Conservation (phyloP, 305 asterid genomes). For the Fraxinus platypoda region DNA sequence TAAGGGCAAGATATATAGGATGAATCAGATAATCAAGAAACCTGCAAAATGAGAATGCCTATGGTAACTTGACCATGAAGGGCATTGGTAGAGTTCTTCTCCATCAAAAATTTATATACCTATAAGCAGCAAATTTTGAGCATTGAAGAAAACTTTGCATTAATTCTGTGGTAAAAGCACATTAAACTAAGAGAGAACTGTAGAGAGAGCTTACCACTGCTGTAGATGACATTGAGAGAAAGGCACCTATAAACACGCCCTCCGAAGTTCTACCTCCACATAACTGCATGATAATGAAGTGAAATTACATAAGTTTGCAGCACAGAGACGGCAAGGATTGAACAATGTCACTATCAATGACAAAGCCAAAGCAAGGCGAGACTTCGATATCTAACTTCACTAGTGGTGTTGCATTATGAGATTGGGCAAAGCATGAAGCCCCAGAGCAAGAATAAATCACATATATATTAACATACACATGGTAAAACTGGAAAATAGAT, state of each 20-base stretch:
- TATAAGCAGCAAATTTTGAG: conserved; percentile 25
- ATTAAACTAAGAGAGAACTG: conserved; percentile 20
- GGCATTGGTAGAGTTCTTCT: conserved; percentile 74
- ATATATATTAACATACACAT: too few species aligned
- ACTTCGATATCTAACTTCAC: not conserved
- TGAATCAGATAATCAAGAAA: conserved; percentile 25
- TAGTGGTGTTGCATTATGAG: not conserved
- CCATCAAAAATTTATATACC: conserved; percentile 94
- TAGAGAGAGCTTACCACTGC: conserved; percentile 77
- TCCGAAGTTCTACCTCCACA: conserved; percentile 95
- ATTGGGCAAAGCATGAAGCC: not conserved
- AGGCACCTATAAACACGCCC: conserved; percentile 94
- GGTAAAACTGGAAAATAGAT: not conserved
- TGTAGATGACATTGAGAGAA: conserved; percentile 97
- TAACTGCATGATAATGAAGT: conserved; percentile 53
- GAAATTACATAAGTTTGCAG: conserved; percentile 20
- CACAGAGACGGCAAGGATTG: not conserved
- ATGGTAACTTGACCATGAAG: conserved; percentile 98
- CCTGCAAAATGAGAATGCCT: conserved; percentile 97
- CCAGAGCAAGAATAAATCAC: not conserved
- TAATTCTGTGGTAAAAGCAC: conserved; percentile 8
- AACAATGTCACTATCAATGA: not conserved
- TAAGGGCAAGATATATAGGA: conserved; percentile 13
- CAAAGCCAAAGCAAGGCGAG: conserved; percentile 6
- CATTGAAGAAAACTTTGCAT: conserved; percentile 9